phyloP scores from a whole-genome alignment of 2,329 filamentous ascomycete genomes.

The Elsinoe arachidis region DNA sequence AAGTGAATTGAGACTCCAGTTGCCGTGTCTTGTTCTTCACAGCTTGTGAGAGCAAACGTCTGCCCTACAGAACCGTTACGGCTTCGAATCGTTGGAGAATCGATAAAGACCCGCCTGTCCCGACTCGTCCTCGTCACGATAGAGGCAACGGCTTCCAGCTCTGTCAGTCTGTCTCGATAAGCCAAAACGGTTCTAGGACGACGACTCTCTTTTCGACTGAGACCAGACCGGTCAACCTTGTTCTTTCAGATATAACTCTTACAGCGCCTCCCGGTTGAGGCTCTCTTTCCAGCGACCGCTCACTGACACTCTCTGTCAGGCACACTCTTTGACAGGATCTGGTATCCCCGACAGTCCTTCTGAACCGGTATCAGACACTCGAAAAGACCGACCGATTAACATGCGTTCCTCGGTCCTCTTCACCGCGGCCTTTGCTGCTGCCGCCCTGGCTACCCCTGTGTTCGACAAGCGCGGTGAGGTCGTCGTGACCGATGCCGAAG shows the following conservation, averaged over 20 bases:
- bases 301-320: constrained; percentile 15
- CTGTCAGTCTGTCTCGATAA: constrained; percentile 11
- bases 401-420: constrained; percentile 30
- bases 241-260: constrained; percentile 14
- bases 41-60: not conserved
- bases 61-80: not conserved
- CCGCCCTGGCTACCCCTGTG: constrained; percentile 27
- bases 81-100: constrained; percentile 11
- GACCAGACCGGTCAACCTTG: constrained; percentile 5
- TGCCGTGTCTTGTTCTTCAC: constrained; percentile 1
- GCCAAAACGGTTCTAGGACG: constrained; percentile 12
- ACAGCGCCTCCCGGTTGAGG: constrained; percentile 4
- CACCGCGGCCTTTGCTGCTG: constrained; percentile 29
- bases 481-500: constrained; percentile 23
- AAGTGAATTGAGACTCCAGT: constrained; percentile 2
- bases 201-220: not conserved
- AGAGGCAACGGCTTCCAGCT: constrained; percentile 14
- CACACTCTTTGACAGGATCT: constrained; percentile 18
- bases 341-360: constrained; percentile 17
- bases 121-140: constrained; percentile 9
- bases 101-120: constrained; percentile 14
- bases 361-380: constrained; percentile 16
- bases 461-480: constrained; percentile 22
- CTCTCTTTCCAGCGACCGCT: constrained; percentile 16
- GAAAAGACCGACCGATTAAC: constrained; percentile 19